A percentile compares a stretch with the other conserved stretches of the same genome.
phyloP scores from a whole-genome alignment of 345 rosid genomes.

The Melaleuca quinquenervia region DNA sequence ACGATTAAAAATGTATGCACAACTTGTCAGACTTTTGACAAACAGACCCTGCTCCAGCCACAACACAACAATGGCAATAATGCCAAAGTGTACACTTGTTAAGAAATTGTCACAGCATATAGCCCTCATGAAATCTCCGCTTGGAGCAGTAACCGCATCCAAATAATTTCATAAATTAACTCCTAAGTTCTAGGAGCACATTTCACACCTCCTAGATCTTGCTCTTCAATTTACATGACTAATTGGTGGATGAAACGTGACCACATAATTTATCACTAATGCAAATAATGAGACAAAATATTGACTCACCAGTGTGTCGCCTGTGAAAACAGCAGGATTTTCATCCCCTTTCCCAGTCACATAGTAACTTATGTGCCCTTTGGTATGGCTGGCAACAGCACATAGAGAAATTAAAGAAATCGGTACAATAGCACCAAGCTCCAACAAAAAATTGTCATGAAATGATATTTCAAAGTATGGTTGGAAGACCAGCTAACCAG shows the following conservation, averaged over 20 bases:
- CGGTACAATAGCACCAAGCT: neutral
- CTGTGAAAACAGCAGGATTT: constrained; percentile 75
- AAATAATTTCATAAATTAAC: neutral
- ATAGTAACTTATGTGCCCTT: constrained; percentile 85
- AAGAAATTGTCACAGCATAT: neutral
- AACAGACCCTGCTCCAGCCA: neutral
- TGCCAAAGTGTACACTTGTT: neutral
- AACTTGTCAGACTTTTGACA: neutral
- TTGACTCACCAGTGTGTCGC: constrained; percentile 72
- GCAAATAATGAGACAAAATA: neutral
- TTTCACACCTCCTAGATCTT: neutral
- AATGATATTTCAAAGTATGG: neutral
- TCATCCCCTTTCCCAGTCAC: constrained; percentile 52
- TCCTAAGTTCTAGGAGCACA: neutral
- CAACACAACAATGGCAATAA: neutral
- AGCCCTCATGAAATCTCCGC: neutral
- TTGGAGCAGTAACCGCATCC: neutral
- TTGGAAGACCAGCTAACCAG: neutral
- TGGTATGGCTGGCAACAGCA: constrained; percentile 54
- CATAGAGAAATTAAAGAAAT: neutral
- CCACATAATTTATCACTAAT: too few relatives aligned
- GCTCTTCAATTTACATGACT: neutral
- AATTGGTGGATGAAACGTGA: neutral
- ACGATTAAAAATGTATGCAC: neutral
- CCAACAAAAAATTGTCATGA: neutral